Evolutionary conservation across 352 stramenopile genomes (phyloP), one percentile per base, ranked within the genome.

Genomic region (Globisporangium paroecandrum): DNA sequence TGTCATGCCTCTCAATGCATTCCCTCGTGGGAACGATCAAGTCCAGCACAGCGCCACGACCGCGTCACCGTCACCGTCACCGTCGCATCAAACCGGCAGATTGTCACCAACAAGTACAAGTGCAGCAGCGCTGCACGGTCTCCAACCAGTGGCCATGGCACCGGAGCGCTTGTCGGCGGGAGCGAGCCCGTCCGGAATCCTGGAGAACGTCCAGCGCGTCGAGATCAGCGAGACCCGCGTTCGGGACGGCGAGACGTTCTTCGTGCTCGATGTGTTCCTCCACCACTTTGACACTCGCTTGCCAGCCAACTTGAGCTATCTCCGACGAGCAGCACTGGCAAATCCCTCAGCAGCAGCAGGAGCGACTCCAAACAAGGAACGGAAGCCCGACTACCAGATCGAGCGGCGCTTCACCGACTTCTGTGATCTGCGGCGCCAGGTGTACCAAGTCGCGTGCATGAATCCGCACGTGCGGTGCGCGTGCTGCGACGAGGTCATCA

Each of bases 321-420:
- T 56, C 6, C n/a, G 22, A 29, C 49, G 49, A 32, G 49, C n/a
- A 32, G 22, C 8, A 0, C 49, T 20, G n/a, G 15, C 8, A 24
- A 56, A 13, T 4, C 8, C 7, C 12, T 4, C n/a, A 32, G 49
- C 3, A 51, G 32, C 20, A 62, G 6, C n/a, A 62, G 56, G 25
- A 27, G 25, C 32, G 12, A 55, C n/a, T 5, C 9, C 8, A 56
- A 25, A 20, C 18, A 15, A 56, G 49, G 13, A 15, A 8, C 8
- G 7, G 8, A 51, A 1, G 34, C 81, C 83, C 7, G 83, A 88
- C 65, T 85, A 81, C 57, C 72, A 67, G 7, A 69, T 91, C 36
- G 69, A 89, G 64, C 74, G 76, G 12, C 81, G 79, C 47, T 91
- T 88, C 67, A 86, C 79, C n/a, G 79, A 91, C 38, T 91, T 91